Evolutionary conservation across 2,329 filamentous ascomycete species (phyloP), one percentile per base, ranked within the genome.

Genomic region (Colletotrichum euphorbiae): DNA sequence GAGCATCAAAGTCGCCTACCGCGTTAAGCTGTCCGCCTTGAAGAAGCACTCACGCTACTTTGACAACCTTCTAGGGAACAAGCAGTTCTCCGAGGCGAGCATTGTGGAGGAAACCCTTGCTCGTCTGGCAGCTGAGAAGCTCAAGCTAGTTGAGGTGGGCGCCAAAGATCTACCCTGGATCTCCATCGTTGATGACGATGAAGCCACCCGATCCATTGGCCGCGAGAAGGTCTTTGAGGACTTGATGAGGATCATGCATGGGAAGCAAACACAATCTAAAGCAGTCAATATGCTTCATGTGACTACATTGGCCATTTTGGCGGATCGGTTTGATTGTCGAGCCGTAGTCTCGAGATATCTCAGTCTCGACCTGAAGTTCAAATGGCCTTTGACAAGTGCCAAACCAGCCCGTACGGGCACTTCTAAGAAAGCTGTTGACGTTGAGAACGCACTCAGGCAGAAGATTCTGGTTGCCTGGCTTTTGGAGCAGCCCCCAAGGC

Each of bases 271-370:
- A n/a, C 80, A 79, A 56, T 77, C 80, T 2, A 60, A 73, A 4
- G 46, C 57, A 33, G 81, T 85, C 19, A 85, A 85, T 15, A 84
- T 92, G 71, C 79, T 86, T 6, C 91, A 91, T 71, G 81, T 92
- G 11, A 87, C 89, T 13, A 91, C 90, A 2, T 80, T 94, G 45
- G 88, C 90, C 45, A 85, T 93, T 58, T 85, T 93, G 63, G 90
- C 91, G 9, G 92, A 94, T 76, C 87, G 90, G 50, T 94, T 93
- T 77, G 90, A 91, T 78, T 91, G 90, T 68, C 78, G 88, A 2
- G 76, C 81, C 3, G 76, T 82, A 11, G 83, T 93, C 2, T 81
- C 85, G 8, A 81, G 80, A 52, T 87, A 88, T 70, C 77, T 91
- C 17, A 82, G 82, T 54, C 75, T 77, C 13, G 76, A 81, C 11